Base-by-base conservation (phyloP, 805 yeast species). In the Suhomyces canberraensis region DNA sequence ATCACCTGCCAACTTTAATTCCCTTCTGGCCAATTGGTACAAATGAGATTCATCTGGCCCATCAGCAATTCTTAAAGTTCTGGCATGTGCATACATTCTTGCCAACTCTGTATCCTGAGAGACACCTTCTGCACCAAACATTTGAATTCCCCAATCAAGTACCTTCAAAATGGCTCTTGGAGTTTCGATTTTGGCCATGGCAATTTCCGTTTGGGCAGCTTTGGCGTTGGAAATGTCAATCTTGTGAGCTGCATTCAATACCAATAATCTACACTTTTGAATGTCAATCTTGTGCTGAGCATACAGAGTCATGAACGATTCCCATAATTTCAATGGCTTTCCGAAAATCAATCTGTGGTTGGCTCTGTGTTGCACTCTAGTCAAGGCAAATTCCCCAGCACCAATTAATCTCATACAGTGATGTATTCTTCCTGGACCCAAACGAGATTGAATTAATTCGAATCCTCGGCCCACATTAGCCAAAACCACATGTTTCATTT, bases 21-120 rank as follows among this genome's bases (percentile, higher is more conserved):
- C 75, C 29, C 61, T 54, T 40, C 76, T 67, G 5, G 77, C 83
- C 44, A 79, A 61, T 57, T 78, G 84, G 41, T 61, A 60, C 52
- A 76, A 58, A 52, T 79, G 83, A 3, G 80, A 81, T 54, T 78
- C 84, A 60, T 79, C 84, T 2, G 85, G 85, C 9, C 84, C 84
- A 53, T 80, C 85, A 11, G 84, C 84, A 38, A 78, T 75, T 44
- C 84, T 61, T 38, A 79, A 66, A 29, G 79, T 76, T 52, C 85
- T 66, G 31, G 71, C 61, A 38, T 57, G 55, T 16, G 76, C 75
- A 58, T 72, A 80, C 56, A 71, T 55, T 40, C 71, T 56, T 2
- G 84, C 78, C 51, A 80, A 60, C 35, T 74, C 78, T 8, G 79
- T 72, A 44, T 79, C 84, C 52, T 77, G 79, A 28, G 77, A 71